These are phyloP conservation scores for Cylindrodendrum hubeiense DNA, from an alignment of 2,329 filamentous ascomycete species.

Conservation along the genomic window DNA sequence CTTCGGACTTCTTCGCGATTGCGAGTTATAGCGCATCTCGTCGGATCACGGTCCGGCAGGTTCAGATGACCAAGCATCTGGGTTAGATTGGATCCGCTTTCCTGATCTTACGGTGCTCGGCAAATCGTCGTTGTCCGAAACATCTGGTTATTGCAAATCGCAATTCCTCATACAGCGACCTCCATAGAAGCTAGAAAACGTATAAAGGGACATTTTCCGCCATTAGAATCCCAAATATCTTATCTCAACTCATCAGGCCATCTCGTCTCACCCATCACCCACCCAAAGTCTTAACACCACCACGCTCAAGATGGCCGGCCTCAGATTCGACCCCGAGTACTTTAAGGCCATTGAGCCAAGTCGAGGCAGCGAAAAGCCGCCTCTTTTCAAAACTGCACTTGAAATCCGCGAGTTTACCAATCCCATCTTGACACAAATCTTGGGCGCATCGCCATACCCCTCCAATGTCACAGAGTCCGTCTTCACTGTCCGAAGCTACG, in stretches of 20 bases:
- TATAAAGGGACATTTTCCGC: not conserved
- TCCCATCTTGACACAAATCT: conserved; percentile 3
- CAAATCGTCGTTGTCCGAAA: not conserved
- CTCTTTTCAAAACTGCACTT: conserved; percentile 10
- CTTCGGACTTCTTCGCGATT: not conserved
- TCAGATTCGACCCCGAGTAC: conserved; percentile 27
- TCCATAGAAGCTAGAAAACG: not conserved
- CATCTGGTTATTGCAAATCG: not conserved
- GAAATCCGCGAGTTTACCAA: conserved; percentile 22
- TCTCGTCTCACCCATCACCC: not conserved
- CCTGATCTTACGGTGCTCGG: not conserved
- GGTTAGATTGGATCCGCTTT: not conserved
- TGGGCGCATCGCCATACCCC: conserved; percentile 1
- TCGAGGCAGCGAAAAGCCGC: not conserved
- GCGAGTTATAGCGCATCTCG: not conserved
- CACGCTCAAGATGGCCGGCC: not conserved
- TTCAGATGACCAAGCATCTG: not conserved
- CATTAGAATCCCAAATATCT: no score
- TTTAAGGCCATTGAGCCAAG: not conserved
- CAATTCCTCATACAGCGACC: not conserved
- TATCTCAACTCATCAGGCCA: not conserved
- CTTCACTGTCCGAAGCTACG: conserved; percentile 31
- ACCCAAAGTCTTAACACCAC: not conserved
- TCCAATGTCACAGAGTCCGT: conserved; percentile 19
- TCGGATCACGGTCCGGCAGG: not conserved